A percentile compares a stretch with the other conserved stretches of the same genome.
Evolutionary conservation across 1,139 yeast species (phyloP).

Genomic region (Debaryomyces sp.): DNA sequence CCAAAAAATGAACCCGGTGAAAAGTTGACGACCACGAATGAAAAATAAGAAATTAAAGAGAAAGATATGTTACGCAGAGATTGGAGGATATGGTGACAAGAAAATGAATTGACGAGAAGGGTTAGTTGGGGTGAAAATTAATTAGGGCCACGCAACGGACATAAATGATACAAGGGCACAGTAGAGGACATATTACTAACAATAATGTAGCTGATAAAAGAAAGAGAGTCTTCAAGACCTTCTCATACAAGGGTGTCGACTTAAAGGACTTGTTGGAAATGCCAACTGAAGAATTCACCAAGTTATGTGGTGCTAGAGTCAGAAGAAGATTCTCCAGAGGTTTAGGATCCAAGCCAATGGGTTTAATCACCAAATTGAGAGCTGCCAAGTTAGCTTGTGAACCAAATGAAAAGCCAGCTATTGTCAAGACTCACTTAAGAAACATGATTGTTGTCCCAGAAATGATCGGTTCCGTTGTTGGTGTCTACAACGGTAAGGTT

Average conservation of each 20-base stretch:
- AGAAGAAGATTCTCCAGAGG: constrained; percentile 99
- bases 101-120: neutral
- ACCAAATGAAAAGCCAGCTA: constrained; percentile 96
- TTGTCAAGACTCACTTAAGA: constrained; percentile 99
- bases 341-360: constrained; percentile 93
- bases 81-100: neutral
- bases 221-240: constrained; percentile 95
- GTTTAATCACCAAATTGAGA: constrained; percentile 97
- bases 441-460: constrained; percentile 99
- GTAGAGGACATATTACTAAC: constrained; percentile 29
- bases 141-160: constrained; percentile 4
- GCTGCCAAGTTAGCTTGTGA: constrained; percentile 93
- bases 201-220: constrained; percentile 60
- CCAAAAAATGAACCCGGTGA: neutral
- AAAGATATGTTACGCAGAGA: neutral
- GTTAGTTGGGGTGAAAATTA: neutral
- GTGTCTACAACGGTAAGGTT: constrained; percentile 99
- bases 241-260: constrained; percentile 99
- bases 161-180: neutral
- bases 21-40: neutral
- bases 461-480: constrained; percentile 99
- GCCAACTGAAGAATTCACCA: constrained; percentile 96
- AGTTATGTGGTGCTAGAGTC: constrained; percentile 97
- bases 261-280: constrained; percentile 91
- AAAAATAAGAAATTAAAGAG: neutral